Evolutionary conservation across 2,329 filamentous ascomycete species (phyloP).

Genomic region (Leptographium flavum): DNA sequence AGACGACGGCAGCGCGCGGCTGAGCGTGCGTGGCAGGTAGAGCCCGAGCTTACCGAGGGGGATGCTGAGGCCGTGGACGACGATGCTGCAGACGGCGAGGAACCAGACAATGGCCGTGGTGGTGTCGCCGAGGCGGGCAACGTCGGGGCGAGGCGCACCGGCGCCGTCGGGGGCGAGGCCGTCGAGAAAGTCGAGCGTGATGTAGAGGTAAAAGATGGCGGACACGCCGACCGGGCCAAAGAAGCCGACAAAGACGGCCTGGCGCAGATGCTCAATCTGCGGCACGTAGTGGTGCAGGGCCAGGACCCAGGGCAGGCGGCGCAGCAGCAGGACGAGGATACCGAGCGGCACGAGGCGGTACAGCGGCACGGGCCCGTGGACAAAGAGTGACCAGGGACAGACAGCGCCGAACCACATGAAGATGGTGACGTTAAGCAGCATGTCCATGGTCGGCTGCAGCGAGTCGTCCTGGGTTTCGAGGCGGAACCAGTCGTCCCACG

Average conservation of each 20-base stretch:
- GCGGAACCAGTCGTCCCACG: constrained; percentile 90
- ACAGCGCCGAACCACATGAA: constrained; percentile 88
- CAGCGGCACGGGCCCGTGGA: constrained; percentile 50
- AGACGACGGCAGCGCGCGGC: constrained; percentile 21
- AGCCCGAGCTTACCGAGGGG: constrained; percentile 55
- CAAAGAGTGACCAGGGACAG: constrained; percentile 65
- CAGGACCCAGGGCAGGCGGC: constrained; percentile 65
- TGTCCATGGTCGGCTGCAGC: constrained; percentile 86
- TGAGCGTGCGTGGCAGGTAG: constrained; percentile 52
- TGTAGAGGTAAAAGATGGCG: constrained; percentile 78
- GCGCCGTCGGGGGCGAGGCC: constrained; percentile 46
- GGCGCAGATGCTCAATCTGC: constrained; percentile 59
- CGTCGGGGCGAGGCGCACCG: constrained; percentile 51
- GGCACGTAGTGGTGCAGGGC: constrained; percentile 60
- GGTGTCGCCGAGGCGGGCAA: constrained; percentile 48
- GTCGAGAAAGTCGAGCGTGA: constrained; percentile 61
- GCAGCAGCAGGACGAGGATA: constrained; percentile 60
- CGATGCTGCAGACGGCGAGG: constrained; percentile 66
- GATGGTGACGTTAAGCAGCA: constrained; percentile 77
- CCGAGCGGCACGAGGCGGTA: constrained; percentile 61
- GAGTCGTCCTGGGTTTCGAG: constrained; percentile 80
- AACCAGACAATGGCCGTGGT: constrained; percentile 75
- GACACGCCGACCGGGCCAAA: constrained; percentile 90
- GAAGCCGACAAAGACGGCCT: constrained; percentile 79
- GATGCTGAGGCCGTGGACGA: constrained; percentile 72